These are phyloP conservation scores for Draba incana DNA, from an alignment of 345 rosid genomes.

Conservation along the genomic window DNA sequence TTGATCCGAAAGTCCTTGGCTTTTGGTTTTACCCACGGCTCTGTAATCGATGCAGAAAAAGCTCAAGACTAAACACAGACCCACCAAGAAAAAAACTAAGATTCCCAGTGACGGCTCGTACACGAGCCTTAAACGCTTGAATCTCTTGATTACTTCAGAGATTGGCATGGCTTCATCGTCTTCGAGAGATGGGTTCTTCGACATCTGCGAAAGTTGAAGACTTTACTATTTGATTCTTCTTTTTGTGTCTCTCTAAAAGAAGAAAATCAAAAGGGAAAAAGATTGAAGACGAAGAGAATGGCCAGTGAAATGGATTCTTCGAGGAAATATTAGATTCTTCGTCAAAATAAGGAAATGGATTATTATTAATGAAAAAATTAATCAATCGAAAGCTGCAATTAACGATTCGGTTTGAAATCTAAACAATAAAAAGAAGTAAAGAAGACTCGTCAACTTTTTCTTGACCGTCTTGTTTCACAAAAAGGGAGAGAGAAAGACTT, in stretches of 20 bases:
- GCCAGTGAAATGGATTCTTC: conserved; percentile 21
- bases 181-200: conserved; percentile 48
- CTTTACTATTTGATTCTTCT: conserved; percentile 34
- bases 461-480: conserved; percentile 36
- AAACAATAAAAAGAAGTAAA: not conserved
- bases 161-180: conserved; percentile 49
- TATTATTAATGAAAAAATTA: conserved; percentile 12
- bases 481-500: conserved; percentile 3
- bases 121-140: conserved; percentile 61
- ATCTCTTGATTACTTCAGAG: conserved; percentile 51
- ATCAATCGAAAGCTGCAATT: not conserved
- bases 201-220: conserved; percentile 45
- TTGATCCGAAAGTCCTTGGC: conserved; percentile 52
- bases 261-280: not conserved
- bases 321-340: conserved; percentile 23
- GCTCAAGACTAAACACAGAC: conserved; percentile 59
- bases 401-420: not conserved
- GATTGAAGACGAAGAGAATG: conserved; percentile 5
- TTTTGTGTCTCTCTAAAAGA: conserved; percentile 12
- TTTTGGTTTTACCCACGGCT: conserved; percentile 48
- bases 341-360: not conserved
- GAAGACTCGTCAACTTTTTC: conserved; percentile 20
- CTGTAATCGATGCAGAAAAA: conserved; percentile 75
- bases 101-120: conserved; percentile 72
- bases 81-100: conserved; percentile 67